These are phyloP conservation scores for Serendipita sp. DNA, from an alignment of 768 basidiomycete species.

Conservation along the genomic window DNA sequence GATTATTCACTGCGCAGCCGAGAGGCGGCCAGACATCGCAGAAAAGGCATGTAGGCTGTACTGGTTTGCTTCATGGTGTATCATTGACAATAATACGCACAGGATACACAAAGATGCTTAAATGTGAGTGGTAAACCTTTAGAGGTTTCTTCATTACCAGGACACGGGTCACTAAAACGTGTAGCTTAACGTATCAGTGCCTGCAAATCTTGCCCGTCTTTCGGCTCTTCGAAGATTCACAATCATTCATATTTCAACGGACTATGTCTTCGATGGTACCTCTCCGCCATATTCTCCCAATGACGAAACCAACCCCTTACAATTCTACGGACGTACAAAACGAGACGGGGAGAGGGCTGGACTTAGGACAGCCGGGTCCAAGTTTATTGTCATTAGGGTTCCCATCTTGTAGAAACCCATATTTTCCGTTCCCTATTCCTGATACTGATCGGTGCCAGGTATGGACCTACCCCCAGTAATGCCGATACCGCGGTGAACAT, in stretches of 20 bases:
- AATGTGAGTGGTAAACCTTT: too few relatives aligned
- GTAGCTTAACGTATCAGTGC: constrained; percentile 69
- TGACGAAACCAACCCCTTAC: constrained; percentile 63
- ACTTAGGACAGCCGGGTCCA: constrained; percentile 39
- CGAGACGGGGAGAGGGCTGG: constrained; percentile 74
- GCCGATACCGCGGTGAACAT: constrained; percentile 82
- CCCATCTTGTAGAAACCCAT: constrained; percentile 57
- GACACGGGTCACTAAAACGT: not conserved
- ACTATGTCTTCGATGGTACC: constrained; percentile 94
- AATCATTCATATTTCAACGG: constrained; percentile 87
- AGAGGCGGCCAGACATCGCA: constrained; percentile 82
- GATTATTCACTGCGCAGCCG: constrained; percentile 92
- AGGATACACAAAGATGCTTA: constrained; percentile 10
- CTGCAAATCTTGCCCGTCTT: constrained; percentile 52
- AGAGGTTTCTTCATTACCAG: not conserved
- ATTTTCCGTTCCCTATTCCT: not conserved
- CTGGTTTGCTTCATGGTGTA: not conserved
- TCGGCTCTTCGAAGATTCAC: constrained; percentile 45
- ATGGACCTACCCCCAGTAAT: constrained; percentile 72
- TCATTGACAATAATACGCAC: constrained; percentile 43
- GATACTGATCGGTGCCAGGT: constrained; percentile 30
- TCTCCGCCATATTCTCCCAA: constrained; percentile 74
- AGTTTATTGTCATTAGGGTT: constrained; percentile 61
- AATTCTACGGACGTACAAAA: constrained; percentile 80
- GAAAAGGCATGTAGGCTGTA: constrained; percentile 45